phyloP scores from a whole-genome alignment of 1,284 basidiomycete species.

The Somion occarium region DNA sequence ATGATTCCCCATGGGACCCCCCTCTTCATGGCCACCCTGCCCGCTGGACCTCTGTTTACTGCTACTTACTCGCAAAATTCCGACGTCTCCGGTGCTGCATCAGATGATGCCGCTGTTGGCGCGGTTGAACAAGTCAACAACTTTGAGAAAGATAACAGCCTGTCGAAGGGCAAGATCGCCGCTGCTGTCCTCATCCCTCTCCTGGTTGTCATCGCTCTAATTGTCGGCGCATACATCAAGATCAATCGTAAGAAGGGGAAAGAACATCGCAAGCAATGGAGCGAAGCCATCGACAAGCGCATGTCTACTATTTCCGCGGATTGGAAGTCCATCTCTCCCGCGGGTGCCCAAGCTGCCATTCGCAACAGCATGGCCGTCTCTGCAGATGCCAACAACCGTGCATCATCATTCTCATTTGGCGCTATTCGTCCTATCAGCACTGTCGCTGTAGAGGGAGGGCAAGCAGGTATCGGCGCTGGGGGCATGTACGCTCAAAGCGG shows the following conservation, averaged over 20 bases:
- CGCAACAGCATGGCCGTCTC: slow-evolving; percentile 60
- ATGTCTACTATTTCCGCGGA: slow-evolving; percentile 77
- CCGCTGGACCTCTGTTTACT: slow-evolving; percentile 71
- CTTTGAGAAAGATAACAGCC: slow-evolving; percentile 27
- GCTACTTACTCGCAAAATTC: slow-evolving; percentile 44
- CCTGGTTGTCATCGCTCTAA: slow-evolving; percentile 12
- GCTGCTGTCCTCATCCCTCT: slow-evolving; percentile 28
- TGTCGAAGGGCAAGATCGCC: slow-evolving; percentile 65
- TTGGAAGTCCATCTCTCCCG: slow-evolving; percentile 71
- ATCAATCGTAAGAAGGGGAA: slow-evolving; percentile 12
- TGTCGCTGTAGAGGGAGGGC: slow-evolving; percentile 40
- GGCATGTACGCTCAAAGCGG: slow-evolving; percentile 23
- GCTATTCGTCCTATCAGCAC: slow-evolving; percentile 47
- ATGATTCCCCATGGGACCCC: slow-evolving; percentile 56
- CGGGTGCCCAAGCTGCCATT: slow-evolving; percentile 69
- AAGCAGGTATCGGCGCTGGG: slow-evolving; percentile 39
- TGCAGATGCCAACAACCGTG: slow-evolving; percentile 33
- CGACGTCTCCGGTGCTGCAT: slow-evolving; percentile 31
- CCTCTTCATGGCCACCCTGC: slow-evolving; percentile 51
- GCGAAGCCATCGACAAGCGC: slow-evolving; percentile 62
- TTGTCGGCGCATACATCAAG: slow-evolving; percentile 13
- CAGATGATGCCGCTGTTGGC: slow-evolving; percentile 38
- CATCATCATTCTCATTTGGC: slow-evolving; percentile 54
- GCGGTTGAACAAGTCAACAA: slow-evolving; percentile 29
- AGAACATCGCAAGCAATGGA: slow-evolving; percentile 13